Evolutionary conservation across 2,329 filamentous ascomycete genomes (phyloP), one percentile per base, ranked within the genome.

Genomic region (Chaetothyriales sp.): DNA sequence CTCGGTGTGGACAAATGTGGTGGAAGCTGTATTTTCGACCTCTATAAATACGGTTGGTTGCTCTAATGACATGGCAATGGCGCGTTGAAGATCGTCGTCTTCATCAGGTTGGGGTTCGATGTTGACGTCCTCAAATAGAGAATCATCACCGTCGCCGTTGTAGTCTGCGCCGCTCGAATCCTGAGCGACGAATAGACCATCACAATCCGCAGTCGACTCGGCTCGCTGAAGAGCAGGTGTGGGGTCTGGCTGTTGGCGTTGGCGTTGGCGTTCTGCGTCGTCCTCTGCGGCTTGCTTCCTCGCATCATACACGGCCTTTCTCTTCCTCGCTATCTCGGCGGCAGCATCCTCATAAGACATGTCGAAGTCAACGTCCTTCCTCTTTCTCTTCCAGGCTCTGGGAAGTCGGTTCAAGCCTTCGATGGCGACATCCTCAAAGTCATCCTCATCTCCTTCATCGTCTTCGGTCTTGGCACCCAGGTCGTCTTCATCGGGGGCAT

Each of bases 391-490:
- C 47, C 68, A 68, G 33, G 72, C 64, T 59, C 83, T 90, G 0
- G 89, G 88, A 15, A 95, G 69, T 48, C 89, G 77, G 61, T 95
- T 95, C 10, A 95, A 64, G 0, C 89, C 89, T 65, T 92, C 86
- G 47, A 95, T 89, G 0, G 89, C 89, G 3, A 95, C 84, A 66
- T 95, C 89, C 65, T 95, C 89, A 61, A 95, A 95, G 4, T 83
- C 84, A 0, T 85, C 85, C 1, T 86, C 83, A 4, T 85, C 84
- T 48, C 80, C 80, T 6, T 51, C 53, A 18, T n/a, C 46, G 22
- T 50, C 51, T 3, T 54, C 55, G 2, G 54, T 53, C 7, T 33
- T 43, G 18, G 15, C 46, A 3, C 43, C 33, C 7, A 78, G 78
- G 2, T 77, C 77, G 1, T 79, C 73, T 1, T 76, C 73, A 1